A percentile compares a stretch with the other conserved stretches of the same genome.
Evolutionary conservation across 148 eudicot species (phyloP).

Genomic region (Vaccinium vitisidaea): DNA sequence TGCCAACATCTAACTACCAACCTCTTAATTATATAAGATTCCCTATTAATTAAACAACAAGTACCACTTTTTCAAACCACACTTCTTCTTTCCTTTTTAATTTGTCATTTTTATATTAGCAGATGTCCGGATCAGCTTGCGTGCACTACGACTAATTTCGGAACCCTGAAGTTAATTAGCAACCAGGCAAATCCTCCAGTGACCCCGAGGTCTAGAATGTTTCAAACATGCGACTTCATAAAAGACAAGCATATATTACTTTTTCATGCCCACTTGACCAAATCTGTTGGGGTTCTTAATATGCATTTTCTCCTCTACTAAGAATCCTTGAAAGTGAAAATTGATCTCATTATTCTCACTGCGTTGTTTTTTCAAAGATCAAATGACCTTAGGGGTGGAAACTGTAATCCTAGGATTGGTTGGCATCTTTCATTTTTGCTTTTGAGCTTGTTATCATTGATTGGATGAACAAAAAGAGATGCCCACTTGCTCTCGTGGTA

Average conservation of each 20-base stretch:
- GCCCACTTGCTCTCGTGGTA: conserved; percentile 19
- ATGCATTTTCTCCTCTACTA: not conserved
- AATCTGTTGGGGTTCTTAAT: no score
- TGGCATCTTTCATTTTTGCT: conserved; percentile 11
- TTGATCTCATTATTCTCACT: conserved; percentile 7
- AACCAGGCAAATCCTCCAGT: no score
- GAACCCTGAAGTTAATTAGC: no score
- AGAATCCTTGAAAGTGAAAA: conserved; percentile 8
- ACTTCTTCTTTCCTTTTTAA: not conserved
- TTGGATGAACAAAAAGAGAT: conserved; percentile 22
- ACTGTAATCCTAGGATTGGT: not conserved
- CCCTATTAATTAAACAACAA: not conserved
- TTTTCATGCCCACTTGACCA: no score
- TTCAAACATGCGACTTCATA: no score
- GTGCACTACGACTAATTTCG: no score
- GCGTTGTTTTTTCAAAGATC: conserved; percentile 4
- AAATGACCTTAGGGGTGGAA: not conserved
- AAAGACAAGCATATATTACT: no score
- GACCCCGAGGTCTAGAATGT: no score
- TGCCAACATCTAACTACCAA: conserved; percentile 23
- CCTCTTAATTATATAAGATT: not conserved
- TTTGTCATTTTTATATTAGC: no score
- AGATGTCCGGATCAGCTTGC: no score
- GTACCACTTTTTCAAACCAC: not conserved
- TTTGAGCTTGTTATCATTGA: conserved; percentile 17